These are phyloP conservation scores for Lindgomyces ingoldianus DNA, from an alignment of 495 filamentous ascomycete species.

Conservation along the genomic window DNA sequence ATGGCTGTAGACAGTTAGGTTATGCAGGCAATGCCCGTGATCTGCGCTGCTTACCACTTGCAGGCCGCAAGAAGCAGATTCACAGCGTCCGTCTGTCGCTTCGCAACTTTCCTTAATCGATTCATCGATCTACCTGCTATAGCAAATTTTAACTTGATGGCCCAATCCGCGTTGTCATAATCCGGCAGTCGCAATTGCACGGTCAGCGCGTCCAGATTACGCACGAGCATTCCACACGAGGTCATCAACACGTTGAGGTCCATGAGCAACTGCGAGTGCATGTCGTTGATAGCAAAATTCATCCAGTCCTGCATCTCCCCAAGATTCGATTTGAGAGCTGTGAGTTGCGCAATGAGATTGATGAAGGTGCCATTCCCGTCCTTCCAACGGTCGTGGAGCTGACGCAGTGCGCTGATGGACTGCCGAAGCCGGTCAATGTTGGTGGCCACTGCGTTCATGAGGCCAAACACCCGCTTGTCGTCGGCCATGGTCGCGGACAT, in stretches of 20 bases:
- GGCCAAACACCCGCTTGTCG: slow-evolving; percentile 23
- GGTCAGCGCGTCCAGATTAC: slow-evolving; percentile 17
- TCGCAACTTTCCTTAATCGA: slow-evolving; percentile 24
- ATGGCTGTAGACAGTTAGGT: slow-evolving; percentile 24
- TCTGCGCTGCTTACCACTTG: slow-evolving; percentile 27
- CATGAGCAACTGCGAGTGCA: slow-evolving; percentile 31
- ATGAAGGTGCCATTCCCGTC: slow-evolving; percentile 30
- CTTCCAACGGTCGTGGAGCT: slow-evolving; percentile 34
- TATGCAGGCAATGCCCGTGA: background rate
- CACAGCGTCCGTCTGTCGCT: slow-evolving; percentile 31
- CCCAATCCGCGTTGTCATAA: slow-evolving; percentile 29
- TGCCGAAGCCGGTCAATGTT: slow-evolving; percentile 31
- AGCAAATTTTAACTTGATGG: slow-evolving; percentile 26
- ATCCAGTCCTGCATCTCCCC: slow-evolving; percentile 36
- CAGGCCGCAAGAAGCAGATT: slow-evolving; percentile 32
- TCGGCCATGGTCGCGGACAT: slow-evolving; percentile 16
- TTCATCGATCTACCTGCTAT: slow-evolving; percentile 25
- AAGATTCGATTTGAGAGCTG: slow-evolving; percentile 30
- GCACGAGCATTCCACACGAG: slow-evolving; percentile 24
- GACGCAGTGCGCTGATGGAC: slow-evolving; percentile 25
- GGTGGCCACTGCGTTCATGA: slow-evolving; percentile 12
- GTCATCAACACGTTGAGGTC: slow-evolving; percentile 29
- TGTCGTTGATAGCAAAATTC: slow-evolving; percentile 27
- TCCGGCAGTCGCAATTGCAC: slow-evolving; percentile 25
- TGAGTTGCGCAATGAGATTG: slow-evolving; percentile 34